Evolutionary conservation across 306 rosid genomes (phyloP), one percentile per base, ranked within the genome.

Genomic region (Citrullus amarus): DNA sequence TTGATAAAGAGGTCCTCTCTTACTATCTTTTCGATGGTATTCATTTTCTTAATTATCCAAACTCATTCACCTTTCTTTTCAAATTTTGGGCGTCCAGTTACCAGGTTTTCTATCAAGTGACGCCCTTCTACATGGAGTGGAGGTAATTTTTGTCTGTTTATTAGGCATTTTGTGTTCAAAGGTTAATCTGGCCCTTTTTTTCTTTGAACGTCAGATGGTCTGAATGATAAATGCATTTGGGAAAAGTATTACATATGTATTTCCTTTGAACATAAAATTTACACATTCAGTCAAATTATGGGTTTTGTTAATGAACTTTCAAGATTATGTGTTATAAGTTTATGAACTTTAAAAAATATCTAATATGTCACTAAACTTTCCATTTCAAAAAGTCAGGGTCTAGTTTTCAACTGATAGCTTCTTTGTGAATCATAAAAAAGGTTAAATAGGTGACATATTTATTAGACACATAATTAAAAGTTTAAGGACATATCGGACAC

Each of bases 111-210:
- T 95, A 78, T 85, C 91, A 82, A 84, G 88, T 58, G 96, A 88
- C 43, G 98, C 93, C 76, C 96, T 95, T 86, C 98, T 95, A 79
- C 97, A 95, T 72, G 98, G 98, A 36, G 98, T 95, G 79, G 98
- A 95, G 98, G 98, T 95, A 82, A 80, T 81, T 54, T 75, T 18
- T 36, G 34, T 55, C 36, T 75, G 8, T 72, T 28, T 72, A 22
- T 70, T 2, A 44, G 75, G 13, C 53, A 20, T 5, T 68, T 41
- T 41, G 54, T 53, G 46, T 18, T 5, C 56, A 41, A 71, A 48
- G 22, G 39, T 46, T 20, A 25, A 20, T 46, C 56, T 25, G 13
- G 14, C 22, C 36, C 36, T 3, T 70, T 46, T 41, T 46, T 12
- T 25, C 2, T 70, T 22, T n/a, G 10, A 13, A 67, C 36, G 36